Conservation (phyloP, 2,329 filamentous ascomycete species). For the Sphaerulina musiva region DNA sequence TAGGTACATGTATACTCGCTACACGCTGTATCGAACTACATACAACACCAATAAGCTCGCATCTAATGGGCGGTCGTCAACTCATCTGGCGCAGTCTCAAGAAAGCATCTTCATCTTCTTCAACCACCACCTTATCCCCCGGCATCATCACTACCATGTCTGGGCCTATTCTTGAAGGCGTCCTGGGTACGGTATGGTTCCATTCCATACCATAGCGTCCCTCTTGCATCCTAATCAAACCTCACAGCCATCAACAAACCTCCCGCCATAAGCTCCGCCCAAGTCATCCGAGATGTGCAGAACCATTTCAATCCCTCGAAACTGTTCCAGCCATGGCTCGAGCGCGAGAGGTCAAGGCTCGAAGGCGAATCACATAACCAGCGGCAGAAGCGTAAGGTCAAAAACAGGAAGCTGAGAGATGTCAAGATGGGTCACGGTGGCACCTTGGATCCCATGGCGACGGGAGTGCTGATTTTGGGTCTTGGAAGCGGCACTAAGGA, state of each 20-base stretch:
- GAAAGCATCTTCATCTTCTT: conserved; percentile 7
- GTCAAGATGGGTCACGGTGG: conserved; percentile 96
- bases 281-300: conserved; percentile 84
- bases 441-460: conserved; percentile 88
- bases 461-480: conserved; percentile 83
- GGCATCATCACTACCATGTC: conserved; percentile 13
- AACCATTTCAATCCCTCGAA: conserved; percentile 71
- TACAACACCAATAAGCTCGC: neutral
- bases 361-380: conserved; percentile 53
- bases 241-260: conserved; percentile 87
- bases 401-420: conserved; percentile 51
- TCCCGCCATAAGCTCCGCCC: conserved; percentile 75
- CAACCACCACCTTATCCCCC: neutral
- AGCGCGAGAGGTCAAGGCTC: conserved; percentile 53
- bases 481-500: conserved; percentile 82
- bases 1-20: too few relatives aligned
- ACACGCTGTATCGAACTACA: neutral
- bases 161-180: conserved; percentile 47
- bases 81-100: conserved; percentile 22
- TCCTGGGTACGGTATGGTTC: conserved; percentile 48
- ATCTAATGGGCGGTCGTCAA: conserved; percentile 23
- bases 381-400: conserved; percentile 47
- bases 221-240: conserved; percentile 9
- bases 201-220: conserved; percentile 5
- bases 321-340: conserved; percentile 72